Percentiles rank a stretch among this genome's conserved stretches.
Conservation (phyloP, 192 early-diverging fungal species). For the Coemansia sp. region DNA sequence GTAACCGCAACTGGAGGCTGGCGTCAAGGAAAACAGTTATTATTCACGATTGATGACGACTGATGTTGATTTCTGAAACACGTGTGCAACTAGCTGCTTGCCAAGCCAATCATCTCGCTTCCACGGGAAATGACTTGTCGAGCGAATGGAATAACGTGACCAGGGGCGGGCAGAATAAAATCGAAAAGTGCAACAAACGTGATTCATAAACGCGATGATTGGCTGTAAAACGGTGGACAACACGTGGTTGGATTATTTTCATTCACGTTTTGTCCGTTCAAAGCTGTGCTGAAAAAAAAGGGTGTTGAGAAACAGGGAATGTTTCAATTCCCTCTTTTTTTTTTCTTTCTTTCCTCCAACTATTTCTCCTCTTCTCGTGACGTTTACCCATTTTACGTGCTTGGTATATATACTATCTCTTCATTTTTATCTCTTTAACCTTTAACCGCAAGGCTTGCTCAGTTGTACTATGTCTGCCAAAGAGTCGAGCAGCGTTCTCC, state of each 20-base stretch:
- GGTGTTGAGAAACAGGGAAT: background rate
- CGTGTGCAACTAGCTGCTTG: background rate
- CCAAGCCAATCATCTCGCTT: background rate
- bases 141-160: slow-evolving; percentile 15
- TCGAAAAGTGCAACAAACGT: slow-evolving; percentile 33
- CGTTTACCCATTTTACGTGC: slow-evolving; percentile 29
- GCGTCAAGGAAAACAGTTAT: too few relatives aligned
- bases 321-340: background rate
- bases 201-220: slow-evolving; percentile 24
- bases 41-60: background rate
- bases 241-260: slow-evolving; percentile 49
- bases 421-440: background rate
- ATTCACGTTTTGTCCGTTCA: too few relatives aligned
- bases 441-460: background rate
- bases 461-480: slow-evolving; percentile 6
- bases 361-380: slow-evolving; percentile 5
- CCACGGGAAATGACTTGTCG: background rate
- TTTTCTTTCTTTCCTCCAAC: background rate
- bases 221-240: slow-evolving; percentile 10
- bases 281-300: background rate
- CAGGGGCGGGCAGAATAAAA: slow-evolving; percentile 13
- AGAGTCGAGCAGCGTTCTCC: slow-evolving; percentile 32
- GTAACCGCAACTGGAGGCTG: too few relatives aligned
- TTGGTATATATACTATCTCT: slow-evolving; percentile 2
- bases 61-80: background rate